Evolutionary conservation across 345 rosid genomes (phyloP).

Genomic region (Pistacia atlantica): DNA sequence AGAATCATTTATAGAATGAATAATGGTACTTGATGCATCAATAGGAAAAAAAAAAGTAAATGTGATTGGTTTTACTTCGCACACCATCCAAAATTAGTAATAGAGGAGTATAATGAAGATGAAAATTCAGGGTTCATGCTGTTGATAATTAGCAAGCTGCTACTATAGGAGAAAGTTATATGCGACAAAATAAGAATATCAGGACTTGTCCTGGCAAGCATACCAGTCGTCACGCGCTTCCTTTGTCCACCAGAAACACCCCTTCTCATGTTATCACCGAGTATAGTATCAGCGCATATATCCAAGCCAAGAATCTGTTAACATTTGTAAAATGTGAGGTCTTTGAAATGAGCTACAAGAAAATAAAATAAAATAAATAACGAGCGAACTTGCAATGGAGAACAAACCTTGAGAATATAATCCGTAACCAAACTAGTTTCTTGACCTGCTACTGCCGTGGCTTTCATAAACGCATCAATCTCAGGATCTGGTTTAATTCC

Average conservation of each 20-base stretch:
- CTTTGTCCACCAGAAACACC: conserved; percentile 88
- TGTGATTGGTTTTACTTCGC: no score
- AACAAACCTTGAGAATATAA: conserved; percentile 69
- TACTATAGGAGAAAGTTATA: no score
- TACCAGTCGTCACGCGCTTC: conserved; percentile 88
- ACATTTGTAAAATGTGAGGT: conserved; percentile 8
- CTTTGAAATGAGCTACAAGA: not conserved
- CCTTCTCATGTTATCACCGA: conserved; percentile 78
- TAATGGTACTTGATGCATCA: no score
- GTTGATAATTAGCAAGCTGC: no score
- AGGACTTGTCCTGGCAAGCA: conserved; percentile 41
- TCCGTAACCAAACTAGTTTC: conserved; percentile 74
- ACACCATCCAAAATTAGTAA: no score
- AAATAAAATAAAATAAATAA: conserved; percentile 7
- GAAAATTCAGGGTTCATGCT: no score
- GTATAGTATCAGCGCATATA: conserved; percentile 71
- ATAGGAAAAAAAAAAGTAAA: no score
- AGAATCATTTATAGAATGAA: no score
- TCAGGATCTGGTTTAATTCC: conserved; percentile 78
- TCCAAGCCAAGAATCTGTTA: conserved; percentile 74
- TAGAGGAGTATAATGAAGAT: no score
- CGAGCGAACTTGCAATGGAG: conserved; percentile 28
- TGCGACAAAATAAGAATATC: conserved; percentile 23
- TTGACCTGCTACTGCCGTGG: conserved; percentile 59
- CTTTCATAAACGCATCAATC: conserved; percentile 87